Evolutionary conservation across 108 stramenopile species (phyloP).

Genomic region (Cylindrotheca closterium): DNA sequence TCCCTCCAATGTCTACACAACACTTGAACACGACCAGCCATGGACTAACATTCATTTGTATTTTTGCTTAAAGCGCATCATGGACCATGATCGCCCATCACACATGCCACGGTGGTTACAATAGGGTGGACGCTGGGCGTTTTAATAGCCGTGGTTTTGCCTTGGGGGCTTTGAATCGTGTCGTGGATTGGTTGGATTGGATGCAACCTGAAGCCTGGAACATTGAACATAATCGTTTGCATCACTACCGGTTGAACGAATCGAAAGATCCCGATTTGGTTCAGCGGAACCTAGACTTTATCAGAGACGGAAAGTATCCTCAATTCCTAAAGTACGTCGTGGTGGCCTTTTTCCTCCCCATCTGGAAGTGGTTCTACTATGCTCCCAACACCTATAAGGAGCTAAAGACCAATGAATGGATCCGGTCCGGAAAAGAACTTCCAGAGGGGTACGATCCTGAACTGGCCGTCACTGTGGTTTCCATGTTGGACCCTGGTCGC

Average conservation of each 20-base stretch:
- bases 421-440: constrained; percentile 47
- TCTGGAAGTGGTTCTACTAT: constrained; percentile 94
- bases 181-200: constrained; percentile 88
- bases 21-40: too few relatives aligned
- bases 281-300: constrained; percentile 71
- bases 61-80: too few relatives aligned
- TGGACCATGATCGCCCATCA: constrained; percentile 93
- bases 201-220: constrained; percentile 94
- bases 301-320: constrained; percentile 60
- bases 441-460: constrained; percentile 62
- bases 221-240: constrained; percentile 90
- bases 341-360: constrained; percentile 47
- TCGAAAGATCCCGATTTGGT: constrained; percentile 87
- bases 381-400: constrained; percentile 93
- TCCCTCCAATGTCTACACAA: too few relatives aligned
- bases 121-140: constrained; percentile 69
- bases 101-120: constrained; percentile 87
- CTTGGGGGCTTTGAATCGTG: constrained; percentile 63
- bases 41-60: too few relatives aligned
- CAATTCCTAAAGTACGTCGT: constrained; percentile 54
- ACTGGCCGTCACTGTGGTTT: constrained; percentile 65
- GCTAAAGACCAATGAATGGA: constrained; percentile 67
- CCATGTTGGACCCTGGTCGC: constrained; percentile 26
- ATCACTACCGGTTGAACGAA: constrained; percentile 86
- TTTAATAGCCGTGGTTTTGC: constrained; percentile 83